These are phyloP conservation scores for Plantago major DNA, from an alignment of 257 asterid species.

Conservation along the genomic window DNA sequence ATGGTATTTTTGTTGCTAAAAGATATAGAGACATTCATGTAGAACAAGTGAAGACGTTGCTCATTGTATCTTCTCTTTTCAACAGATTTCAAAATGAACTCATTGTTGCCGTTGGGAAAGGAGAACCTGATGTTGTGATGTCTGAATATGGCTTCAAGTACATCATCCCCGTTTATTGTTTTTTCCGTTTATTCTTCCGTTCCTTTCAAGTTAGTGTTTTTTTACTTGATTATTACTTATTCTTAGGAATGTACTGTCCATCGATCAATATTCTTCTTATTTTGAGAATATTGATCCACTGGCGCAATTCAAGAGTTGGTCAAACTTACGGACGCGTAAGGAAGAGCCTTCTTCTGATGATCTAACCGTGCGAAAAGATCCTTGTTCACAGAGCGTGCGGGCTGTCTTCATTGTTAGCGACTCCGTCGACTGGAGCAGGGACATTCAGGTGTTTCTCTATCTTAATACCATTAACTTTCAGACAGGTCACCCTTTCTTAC, in stretches of 20 bases:
- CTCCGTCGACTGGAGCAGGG: conserved; percentile 97
- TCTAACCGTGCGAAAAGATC: conserved; percentile 33
- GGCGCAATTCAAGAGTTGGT: conserved; percentile 61
- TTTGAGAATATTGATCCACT: conserved; percentile 87
- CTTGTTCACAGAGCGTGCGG: conserved; percentile 56
- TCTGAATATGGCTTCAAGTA: conserved; percentile 90
- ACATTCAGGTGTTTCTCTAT: conserved; percentile 66
- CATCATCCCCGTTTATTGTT: conserved; percentile 15
- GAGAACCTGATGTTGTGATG: conserved; percentile 83
- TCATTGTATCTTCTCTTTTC: conserved; percentile 12
- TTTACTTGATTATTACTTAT: conserved; percentile 24
- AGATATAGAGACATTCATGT: background rate
- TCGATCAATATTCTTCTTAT: conserved; percentile 75
- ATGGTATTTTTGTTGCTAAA: background rate
- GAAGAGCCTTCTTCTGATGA: conserved; percentile 25
- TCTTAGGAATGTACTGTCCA: conserved; percentile 68
- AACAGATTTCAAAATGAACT: conserved; percentile 73
- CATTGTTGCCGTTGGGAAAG: conserved; percentile 79
- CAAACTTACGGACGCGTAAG: conserved; percentile 20
- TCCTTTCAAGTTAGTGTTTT: conserved; percentile 14
- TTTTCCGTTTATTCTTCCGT: conserved; percentile 11
- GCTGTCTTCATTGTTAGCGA: conserved; percentile 94
- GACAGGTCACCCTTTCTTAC: conserved; percentile 7
- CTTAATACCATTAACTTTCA: conserved; percentile 8
- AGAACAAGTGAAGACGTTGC: conserved; percentile 12